phyloP scores from a whole-genome alignment of 176 grass and related monocot species.

The Alloteropsis semialata region DNA sequence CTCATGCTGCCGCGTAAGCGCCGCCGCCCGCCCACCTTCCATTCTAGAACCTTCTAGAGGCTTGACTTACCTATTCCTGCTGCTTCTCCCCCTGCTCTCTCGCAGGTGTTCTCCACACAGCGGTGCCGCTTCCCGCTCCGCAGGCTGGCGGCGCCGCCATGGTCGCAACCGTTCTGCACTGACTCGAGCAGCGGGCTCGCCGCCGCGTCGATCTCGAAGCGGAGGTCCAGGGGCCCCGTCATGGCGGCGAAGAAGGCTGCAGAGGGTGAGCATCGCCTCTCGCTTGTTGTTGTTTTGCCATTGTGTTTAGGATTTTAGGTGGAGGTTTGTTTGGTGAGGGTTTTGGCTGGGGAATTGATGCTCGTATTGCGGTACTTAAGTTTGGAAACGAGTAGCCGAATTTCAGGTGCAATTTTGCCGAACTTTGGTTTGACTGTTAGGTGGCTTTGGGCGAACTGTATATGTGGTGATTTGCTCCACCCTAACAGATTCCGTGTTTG shows the following conservation, averaged over 20 bases:
- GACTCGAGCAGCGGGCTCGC: slow-evolving; percentile 25
- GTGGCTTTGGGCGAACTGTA: neutral
- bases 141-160: slow-evolving; percentile 30
- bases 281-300: neutral
- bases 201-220: slow-evolving; percentile 44
- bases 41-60: neutral
- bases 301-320: neutral
- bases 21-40: neutral
- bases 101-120: slow-evolving; percentile 52
- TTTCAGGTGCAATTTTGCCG: neutral
- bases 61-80: neutral
- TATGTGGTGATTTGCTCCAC: neutral
- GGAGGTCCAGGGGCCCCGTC: slow-evolving; percentile 73
- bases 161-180: slow-evolving; percentile 30
- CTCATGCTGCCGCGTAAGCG: slow-evolving; percentile 60
- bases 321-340: neutral
- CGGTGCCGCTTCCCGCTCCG: slow-evolving; percentile 47
- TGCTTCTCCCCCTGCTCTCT: neutral
- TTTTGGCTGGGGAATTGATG: neutral
- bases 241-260: slow-evolving; percentile 93
- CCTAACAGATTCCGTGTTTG: neutral
- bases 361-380: neutral
- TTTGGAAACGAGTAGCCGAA: neutral
- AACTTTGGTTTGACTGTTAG: neutral
- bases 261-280: slow-evolving; percentile 47